Base-by-base conservation (phyloP, 768 basidiomycete species). In the Collybia nuda region DNA sequence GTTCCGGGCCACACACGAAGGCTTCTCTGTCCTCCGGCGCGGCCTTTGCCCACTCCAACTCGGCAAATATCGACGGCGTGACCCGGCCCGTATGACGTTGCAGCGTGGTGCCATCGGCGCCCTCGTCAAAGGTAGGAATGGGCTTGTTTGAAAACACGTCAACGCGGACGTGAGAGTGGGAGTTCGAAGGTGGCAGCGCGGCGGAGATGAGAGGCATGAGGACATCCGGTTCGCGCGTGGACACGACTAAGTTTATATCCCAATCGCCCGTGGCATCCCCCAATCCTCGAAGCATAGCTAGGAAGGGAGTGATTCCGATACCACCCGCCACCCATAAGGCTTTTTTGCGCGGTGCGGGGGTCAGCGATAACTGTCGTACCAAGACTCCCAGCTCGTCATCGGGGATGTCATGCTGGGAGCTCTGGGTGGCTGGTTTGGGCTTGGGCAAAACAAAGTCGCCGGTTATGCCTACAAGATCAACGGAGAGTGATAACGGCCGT, bases 261-360 rank as follows among this genome's bases (percentile, higher is more conserved):
- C 64, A 64, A 24, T 49, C 22, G 15, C 44, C 42, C 17, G 53
- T 39, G 44, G 51, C 22, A 42, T 35, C 38, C 12, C 18, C 51
- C 14, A 59, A 46, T 47, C 50, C 47, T 19, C 53, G 50, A 0
- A 82, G 67, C 77, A 85, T 75, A 22, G 75, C 74, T n/a, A 86
- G 58, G 62, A 82, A 86, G 0, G 82, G 84, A 15, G 85, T 86
- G 17, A 86, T 41, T 2, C 85, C 84, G 36, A 86, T 85, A 0
- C 84, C 84, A 19, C 82, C 84, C 1, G 81, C 82, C n/a, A 81
- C 64, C 81, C 81, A 85, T 22, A 84, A 57, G 26, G 67, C 67
- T 14, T 51, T 59, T 8, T 53, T 55, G 7, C 49, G 32, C 22
- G 58, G 24, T 22, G 26, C 40, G 12, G 44, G 21, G 17, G 15